Evolutionary conservation across 1,284 basidiomycete species (phyloP), one percentile per base, ranked within the genome.

Genomic region (Boletellus deceptivus): DNA sequence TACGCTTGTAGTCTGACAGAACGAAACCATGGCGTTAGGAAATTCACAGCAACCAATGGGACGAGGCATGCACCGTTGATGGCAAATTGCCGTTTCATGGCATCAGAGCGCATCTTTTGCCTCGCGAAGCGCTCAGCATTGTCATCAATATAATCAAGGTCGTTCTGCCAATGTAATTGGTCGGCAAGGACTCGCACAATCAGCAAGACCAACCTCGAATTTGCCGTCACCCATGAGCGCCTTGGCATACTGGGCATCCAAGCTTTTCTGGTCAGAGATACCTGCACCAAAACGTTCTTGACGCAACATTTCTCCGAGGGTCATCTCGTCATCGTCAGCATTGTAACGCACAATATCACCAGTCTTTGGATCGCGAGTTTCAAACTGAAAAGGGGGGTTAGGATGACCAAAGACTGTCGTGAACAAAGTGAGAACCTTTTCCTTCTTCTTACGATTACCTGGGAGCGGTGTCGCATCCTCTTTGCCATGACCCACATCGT

Each of bases 61-160:
- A 43, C 45, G 24, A 54, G 6, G 13, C 11, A 66, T 78, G 40
- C 56, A 92, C 93, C 93, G 53, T 98, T 85, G 62, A 99, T 92
- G 14, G 97, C 97, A 68, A 98, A 99, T 58, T 94, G 90, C 34
- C 96, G 82, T 71, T 96, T 99, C 84, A 97, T 90, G 22, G 90
- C 92, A 65, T 98, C 97, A 11, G 86, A 86, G 53, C 93, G 90
- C 90, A 97, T 94, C 72, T 95, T 96, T 68, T 92, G 87, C 54
- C 93, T 77, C 29, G 91, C 93, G 0, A 99, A 79, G 57, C 84
- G 87, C 61, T 97, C 94, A 0, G 93, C 93, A 67, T 98, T 96
- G 56, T 98, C 95, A 59, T 99, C 97, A 58, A 98, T 89, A 62
- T 98, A 98, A 44, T 98, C 96, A 20, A 94, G 72, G 64, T 94